Evolutionary conservation across 169 alveolate species (phyloP), one percentile per base, ranked within the genome.

Genomic region (Plasmodium blacklocki): DNA sequence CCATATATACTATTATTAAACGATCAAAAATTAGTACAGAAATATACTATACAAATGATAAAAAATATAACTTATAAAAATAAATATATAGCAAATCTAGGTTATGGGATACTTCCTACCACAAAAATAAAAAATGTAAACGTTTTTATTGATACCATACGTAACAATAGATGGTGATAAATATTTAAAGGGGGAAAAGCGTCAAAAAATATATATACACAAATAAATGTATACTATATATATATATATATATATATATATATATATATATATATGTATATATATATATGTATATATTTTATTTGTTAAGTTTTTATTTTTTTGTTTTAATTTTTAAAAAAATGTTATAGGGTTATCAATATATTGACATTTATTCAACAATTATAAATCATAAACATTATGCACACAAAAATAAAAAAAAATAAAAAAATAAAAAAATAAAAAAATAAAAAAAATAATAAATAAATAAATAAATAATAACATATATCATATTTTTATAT

Each of bases 101-200:
- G 92, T 0, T 80, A 86, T 43, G 92, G 93, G 12, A 92, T 76
- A 63, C 74, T 92, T 47, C 92, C 89, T 73, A 92, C 74, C 26
- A 92, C 96, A 26, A 88, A 68, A 39, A 89, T 94, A 12, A 73
- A 80, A 47, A 80, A 80, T 12, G 90, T 80, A 11, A 70, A 47
- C 43, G 73, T 80, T 3, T 80, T 80, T 67, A 67, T 80, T 45
- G 47, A 67, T 19, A 14, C 90, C 18, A 73, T 74, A 32, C 45
- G 45, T 32, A 32, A 32, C 8, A 32, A 52, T 52, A 11, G 0
- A 52, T 52, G 60, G 18, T 14, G 1, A 15, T 52, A 15, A 7
- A 52, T 52, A 14, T 52, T 52, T 14, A 0, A 5, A 52, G 9
- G 0, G 18, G 6, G n/a, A n/a, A n/a, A 66, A 66, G 2, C 11